phyloP scores from a whole-genome alignment of 305 asterid genomes.

The Rubia tinctorum region DNA sequence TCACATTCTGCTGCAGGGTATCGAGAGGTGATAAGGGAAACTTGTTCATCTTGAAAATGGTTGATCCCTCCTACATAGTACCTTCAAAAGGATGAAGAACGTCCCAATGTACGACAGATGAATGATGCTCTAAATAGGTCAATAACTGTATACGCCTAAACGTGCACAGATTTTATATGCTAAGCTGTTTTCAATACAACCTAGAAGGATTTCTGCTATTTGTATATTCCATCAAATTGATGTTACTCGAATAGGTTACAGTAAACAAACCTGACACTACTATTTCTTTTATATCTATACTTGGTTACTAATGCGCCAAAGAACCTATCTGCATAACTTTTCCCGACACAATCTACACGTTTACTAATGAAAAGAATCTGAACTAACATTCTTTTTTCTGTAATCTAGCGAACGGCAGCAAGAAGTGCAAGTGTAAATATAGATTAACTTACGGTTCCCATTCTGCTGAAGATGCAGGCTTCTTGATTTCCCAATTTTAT shows the following conservation, averaged over 20 bases:
- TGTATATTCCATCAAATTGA: background rate
- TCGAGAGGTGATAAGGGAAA: constrained; percentile 59
- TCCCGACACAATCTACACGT: background rate
- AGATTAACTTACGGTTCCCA: background rate
- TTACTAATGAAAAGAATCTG: background rate
- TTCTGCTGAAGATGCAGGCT: background rate
- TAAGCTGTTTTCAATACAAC: background rate
- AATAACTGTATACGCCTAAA: background rate
- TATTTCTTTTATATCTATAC: background rate
- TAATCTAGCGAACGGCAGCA: background rate
- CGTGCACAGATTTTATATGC: background rate
- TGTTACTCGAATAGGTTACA: background rate
- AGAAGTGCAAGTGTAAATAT: background rate
- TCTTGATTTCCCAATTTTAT: background rate
- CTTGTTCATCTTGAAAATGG: constrained; percentile 50
- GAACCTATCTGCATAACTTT: background rate
- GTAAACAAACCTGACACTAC: background rate
- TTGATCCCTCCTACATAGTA: constrained; percentile 46
- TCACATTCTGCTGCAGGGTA: constrained; percentile 25
- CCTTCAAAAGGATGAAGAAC: constrained; percentile 21
- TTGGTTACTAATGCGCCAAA: background rate
- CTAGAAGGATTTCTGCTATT: background rate
- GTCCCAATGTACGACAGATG: background rate
- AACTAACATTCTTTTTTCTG: background rate
- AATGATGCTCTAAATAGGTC: background rate